Base-by-base conservation (phyloP, 2,329 filamentous ascomycete species). In the Lecanosticta acicola region DNA sequence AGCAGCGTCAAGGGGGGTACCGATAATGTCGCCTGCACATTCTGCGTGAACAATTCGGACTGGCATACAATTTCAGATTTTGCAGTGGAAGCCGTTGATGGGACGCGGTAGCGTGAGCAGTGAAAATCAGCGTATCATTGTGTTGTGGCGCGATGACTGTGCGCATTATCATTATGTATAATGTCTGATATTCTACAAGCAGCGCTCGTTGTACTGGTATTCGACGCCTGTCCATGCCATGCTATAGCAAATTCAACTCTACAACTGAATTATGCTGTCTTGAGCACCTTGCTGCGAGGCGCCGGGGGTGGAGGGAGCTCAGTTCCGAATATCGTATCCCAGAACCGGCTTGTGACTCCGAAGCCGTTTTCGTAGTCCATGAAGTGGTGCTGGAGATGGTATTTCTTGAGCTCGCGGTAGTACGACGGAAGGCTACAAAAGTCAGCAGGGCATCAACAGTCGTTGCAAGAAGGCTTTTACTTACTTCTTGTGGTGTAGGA, bases 351-450 rank as follows among this genome's bases (percentile, higher is more conserved):
- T 24, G 91, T 96, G 41, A 98, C 91, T 46, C 93, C 93, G 59
- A 97, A 98, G 42, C 93, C 93, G 56, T 95, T 91, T 69, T 98
- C 86, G 66, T 94, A 98, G 67, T 98, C 93, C 51, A 93, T 87
- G 69, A 96, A 98, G 71, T 98, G 93, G 66, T 98, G 93, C 66
- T 89, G 82, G 21, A 98, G 82, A 65, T 98, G 93, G 64, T 96
- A 94, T 70, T 95, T 97, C 81, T 98, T 98, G 60, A 97, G 79
- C 54, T 81, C 76, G 69, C 86, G 87, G 73, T 94, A 97, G 78
- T 88, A 95, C 1, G 83, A 71, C 13, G 93, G 93, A 2, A 98
- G 80, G 59, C 79, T 81, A 48, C 34, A 21, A 33, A 1, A 9
- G 41, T 59, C 40, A 56, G 48, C 33, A 47, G 3, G 9, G 13